Conservation (phyloP, 148 eudicot species). For the Polygonum aviculare region DNA sequence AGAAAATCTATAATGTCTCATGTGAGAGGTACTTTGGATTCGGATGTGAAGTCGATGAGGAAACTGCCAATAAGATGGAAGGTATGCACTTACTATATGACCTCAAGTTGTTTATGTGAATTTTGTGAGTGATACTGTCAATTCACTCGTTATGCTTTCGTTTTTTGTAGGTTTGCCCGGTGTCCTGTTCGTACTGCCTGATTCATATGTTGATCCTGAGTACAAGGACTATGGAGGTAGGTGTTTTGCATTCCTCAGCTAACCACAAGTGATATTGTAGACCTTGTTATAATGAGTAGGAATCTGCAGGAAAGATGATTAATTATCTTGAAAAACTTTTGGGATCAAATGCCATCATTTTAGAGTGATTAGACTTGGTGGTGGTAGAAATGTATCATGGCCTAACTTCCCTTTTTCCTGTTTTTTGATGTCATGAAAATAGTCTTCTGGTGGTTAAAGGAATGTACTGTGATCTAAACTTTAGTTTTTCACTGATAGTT, state of each 20-base stretch:
- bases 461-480: background rate
- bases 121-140: background rate
- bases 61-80: constrained; percentile 91
- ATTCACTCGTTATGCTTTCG: background rate
- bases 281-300: background rate
- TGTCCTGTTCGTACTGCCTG: constrained; percentile 89
- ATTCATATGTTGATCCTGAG: constrained; percentile 97
- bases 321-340: background rate
- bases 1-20: constrained; percentile 88
- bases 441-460: background rate
- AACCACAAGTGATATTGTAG: background rate
- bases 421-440: background rate
- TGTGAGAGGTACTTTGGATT: constrained; percentile 96
- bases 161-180: constrained; percentile 64
- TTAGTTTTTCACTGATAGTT: background rate
- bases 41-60: constrained; percentile 92
- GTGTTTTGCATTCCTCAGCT: background rate
- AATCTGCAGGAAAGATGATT: background rate
- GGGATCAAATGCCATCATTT: background rate
- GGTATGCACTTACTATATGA: constrained; percentile 33
- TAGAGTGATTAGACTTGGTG: background rate
- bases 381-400: background rate
- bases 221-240: constrained; percentile 95
- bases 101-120: background rate
- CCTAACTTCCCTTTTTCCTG: background rate